Percentiles rank a stretch among this genome's conserved stretches.
Evolutionary conservation across 257 asterid genomes (phyloP).

Genomic region (Gardenia jasminoides): DNA sequence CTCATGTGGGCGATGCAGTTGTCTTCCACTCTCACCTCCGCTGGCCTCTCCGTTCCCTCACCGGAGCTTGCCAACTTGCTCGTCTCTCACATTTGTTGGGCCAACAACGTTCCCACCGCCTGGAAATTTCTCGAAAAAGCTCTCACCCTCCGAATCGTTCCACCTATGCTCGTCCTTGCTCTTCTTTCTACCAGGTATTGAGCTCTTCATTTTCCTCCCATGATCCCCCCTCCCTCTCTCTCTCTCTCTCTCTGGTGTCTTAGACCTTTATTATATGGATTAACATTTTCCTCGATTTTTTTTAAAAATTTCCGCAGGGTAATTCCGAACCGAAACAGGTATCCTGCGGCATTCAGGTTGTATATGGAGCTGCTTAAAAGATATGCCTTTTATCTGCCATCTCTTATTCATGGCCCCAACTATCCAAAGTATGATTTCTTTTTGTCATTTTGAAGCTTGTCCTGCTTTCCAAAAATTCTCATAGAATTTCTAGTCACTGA

Average conservation of each 20-base stretch:
- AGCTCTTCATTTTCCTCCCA: background rate
- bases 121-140: conserved; percentile 97
- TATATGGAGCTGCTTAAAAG: conserved; percentile 81
- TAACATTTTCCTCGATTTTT: conserved; percentile 3
- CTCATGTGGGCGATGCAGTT: conserved; percentile 74
- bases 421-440: conserved; percentile 59
- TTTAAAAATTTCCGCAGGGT: conserved; percentile 43
- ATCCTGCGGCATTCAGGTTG: conserved; percentile 81
- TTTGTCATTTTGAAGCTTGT: background rate
- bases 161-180: conserved; percentile 79
- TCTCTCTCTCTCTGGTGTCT: background rate
- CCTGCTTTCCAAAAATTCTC: background rate
- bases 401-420: conserved; percentile 72
- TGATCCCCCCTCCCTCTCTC: background rate
- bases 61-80: conserved; percentile 65
- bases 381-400: conserved; percentile 71
- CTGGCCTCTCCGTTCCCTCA: conserved; percentile 76
- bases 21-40: conserved; percentile 59
- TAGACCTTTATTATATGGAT: background rate
- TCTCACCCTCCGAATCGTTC: conserved; percentile 57
- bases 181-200: conserved; percentile 73
- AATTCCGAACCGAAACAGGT: conserved; percentile 58
- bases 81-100: conserved; percentile 88
- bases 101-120: conserved; percentile 62
- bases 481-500: background rate